phyloP scores from a whole-genome alignment of 129 eudicot species.

The Flaveria trinervia region DNA sequence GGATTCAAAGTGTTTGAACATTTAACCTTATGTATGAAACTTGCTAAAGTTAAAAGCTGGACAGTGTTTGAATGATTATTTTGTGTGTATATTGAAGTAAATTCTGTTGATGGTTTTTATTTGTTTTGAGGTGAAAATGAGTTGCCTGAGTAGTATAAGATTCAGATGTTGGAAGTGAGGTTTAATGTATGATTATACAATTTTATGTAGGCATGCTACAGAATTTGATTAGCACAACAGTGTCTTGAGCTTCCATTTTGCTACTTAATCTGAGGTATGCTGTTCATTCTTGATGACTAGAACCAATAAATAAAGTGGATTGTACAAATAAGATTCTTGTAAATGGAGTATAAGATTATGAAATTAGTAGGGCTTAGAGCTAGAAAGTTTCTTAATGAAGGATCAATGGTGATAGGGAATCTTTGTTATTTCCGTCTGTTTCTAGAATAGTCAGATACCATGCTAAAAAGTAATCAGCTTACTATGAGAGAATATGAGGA shows the following conservation, averaged over 20 bases:
- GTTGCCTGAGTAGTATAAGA: neutral
- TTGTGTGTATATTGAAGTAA: neutral
- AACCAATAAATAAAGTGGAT: neutral
- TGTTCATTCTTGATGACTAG: conserved; percentile 1
- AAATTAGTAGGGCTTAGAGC: neutral
- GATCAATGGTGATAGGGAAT: neutral
- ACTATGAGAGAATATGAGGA: neutral
- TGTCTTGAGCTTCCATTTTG: neutral
- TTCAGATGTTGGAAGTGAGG: neutral
- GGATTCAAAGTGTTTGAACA: no score
- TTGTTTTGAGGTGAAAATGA: neutral
- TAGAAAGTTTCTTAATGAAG: neutral
- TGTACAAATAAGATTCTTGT: neutral
- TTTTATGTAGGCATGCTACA: conserved; percentile 4
- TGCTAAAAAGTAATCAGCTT: neutral
- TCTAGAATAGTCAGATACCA: neutral
- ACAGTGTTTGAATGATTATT: neutral
- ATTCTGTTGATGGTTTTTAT: neutral
- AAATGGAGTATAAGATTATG: neutral
- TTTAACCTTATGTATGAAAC: neutral
- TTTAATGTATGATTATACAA: neutral
- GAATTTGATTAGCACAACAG: conserved; percentile 10
- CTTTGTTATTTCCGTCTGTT: neutral
- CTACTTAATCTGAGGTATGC: conserved; percentile 4
- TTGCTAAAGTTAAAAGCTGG: neutral